These are phyloP conservation scores for Neurospora africana DNA, from an alignment of 495 filamentous ascomycete genomes.

Conservation along the genomic window DNA sequence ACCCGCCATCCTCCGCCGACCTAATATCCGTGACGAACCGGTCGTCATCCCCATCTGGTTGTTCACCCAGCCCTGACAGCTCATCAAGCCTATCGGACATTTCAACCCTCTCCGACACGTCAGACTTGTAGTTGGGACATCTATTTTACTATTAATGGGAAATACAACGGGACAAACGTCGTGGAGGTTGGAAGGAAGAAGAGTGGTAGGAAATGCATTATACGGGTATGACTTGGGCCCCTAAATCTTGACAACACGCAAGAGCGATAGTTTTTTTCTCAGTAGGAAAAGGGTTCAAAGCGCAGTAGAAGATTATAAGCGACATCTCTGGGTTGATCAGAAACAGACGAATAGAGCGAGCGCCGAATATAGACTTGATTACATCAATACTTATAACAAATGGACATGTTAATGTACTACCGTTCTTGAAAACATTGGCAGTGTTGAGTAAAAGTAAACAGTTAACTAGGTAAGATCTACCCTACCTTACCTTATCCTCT, in stretches of 20 bases:
- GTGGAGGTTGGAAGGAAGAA: background rate
- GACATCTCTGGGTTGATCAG: no score
- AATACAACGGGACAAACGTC: background rate
- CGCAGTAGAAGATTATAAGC: background rate
- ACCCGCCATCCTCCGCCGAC: background rate
- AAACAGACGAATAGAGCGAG: background rate
- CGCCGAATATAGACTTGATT: background rate
- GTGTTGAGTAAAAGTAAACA: no score
- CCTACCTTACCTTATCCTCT: no score
- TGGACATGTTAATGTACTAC: no score
- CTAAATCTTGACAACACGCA: background rate
- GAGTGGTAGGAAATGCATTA: background rate
- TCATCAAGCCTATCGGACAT: no score
- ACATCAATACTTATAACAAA: no score
- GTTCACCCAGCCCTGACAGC: background rate
- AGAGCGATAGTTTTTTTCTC: background rate
- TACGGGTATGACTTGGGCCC: background rate
- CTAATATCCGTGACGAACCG: background rate
- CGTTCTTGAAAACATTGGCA: no score
- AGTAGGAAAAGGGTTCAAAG: background rate
- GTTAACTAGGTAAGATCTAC: no score
- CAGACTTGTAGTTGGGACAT: background rate
- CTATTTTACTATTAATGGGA: no score
- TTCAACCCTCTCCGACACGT: no score
- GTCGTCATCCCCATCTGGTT: background rate